phyloP scores from a whole-genome alignment of 495 filamentous ascomycete genomes.

The Penicillium argentinense region DNA sequence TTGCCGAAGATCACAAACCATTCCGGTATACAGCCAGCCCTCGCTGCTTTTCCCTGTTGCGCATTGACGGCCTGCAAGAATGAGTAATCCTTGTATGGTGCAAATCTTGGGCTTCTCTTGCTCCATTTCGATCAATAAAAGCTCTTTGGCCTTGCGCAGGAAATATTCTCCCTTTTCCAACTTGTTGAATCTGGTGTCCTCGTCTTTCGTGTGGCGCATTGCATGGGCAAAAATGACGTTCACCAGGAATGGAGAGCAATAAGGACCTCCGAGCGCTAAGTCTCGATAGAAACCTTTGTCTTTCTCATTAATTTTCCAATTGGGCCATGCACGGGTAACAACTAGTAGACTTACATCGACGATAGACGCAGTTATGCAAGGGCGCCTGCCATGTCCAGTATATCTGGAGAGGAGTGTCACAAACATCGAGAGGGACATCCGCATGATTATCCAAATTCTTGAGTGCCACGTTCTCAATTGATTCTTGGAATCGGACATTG shows the following conservation, averaged over 20 bases:
- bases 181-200: slow-evolving; percentile 5
- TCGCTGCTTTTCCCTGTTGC: slow-evolving; percentile 15
- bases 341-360: slow-evolving; percentile 6
- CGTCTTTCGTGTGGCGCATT: slow-evolving; percentile 8
- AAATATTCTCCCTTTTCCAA: slow-evolving; percentile 7
- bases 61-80: slow-evolving; percentile 11
- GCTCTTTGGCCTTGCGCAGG: slow-evolving; percentile 3
- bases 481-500: slow-evolving; percentile 9
- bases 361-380: slow-evolving; percentile 14
- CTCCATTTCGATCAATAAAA: slow-evolving; percentile 10
- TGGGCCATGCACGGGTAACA: background rate
- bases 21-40: slow-evolving; percentile 17
- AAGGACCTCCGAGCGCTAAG: slow-evolving; percentile 8
- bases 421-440: slow-evolving; percentile 1
- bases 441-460: slow-evolving; percentile 4
- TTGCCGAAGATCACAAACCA: too few species aligned
- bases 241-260: slow-evolving; percentile 10
- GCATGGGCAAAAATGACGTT: slow-evolving; percentile 16
- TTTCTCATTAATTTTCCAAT: background rate
- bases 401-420: slow-evolving; percentile 3
- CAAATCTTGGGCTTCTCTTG: slow-evolving; percentile 8
- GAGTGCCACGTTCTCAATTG: slow-evolving; percentile 6
- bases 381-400: slow-evolving; percentile 17
- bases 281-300: slow-evolving; percentile 13
- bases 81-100: slow-evolving; percentile 10